Conservation (phyloP, 2,329 filamentous ascomycete species). For the Microdochium nivale region DNA sequence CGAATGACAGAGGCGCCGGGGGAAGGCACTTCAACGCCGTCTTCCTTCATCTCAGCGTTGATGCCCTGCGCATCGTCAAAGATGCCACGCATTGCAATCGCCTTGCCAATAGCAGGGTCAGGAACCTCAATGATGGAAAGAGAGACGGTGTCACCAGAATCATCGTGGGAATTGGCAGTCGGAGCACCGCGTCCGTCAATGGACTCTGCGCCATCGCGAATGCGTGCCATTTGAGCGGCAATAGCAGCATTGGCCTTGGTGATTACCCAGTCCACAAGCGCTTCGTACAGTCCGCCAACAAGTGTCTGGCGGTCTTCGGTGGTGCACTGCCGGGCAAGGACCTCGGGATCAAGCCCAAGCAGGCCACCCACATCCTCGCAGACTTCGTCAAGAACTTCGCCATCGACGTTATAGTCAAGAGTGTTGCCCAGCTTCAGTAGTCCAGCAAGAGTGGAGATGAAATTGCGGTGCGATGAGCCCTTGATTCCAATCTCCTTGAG, state of each 20-base stretch:
- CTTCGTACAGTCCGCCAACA: conserved; percentile 84
- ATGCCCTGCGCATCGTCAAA: conserved; percentile 93
- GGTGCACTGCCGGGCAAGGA: conserved; percentile 68
- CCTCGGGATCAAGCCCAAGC: conserved; percentile 77
- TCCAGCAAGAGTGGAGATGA: conserved; percentile 80
- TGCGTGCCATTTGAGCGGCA: conserved; percentile 60
- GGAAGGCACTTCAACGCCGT: conserved; percentile 69
- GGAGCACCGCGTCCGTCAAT: conserved; percentile 52
- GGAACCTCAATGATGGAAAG: conserved; percentile 86
- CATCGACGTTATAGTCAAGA: conserved; percentile 74
- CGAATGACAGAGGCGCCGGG: conserved; percentile 75
- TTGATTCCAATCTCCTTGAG: conserved; percentile 92
- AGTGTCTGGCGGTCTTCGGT: conserved; percentile 78
- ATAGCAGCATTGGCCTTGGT: conserved; percentile 82
- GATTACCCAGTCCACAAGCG: conserved; percentile 91
- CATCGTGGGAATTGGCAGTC: conserved; percentile 61
- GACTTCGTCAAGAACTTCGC: conserved; percentile 73
- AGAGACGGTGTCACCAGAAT: conserved; percentile 74
- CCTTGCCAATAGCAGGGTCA: conserved; percentile 71
- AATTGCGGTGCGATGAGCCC: conserved; percentile 68
- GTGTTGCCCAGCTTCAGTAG: conserved; percentile 89
- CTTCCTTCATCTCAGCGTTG: conserved; percentile 94
- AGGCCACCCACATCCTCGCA: conserved; percentile 87
- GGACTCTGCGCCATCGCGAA: conserved; percentile 58
- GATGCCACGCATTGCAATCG: conserved; percentile 77